phyloP scores from a whole-genome alignment of 106 monocot genomes.

The Allium fistulosum region DNA sequence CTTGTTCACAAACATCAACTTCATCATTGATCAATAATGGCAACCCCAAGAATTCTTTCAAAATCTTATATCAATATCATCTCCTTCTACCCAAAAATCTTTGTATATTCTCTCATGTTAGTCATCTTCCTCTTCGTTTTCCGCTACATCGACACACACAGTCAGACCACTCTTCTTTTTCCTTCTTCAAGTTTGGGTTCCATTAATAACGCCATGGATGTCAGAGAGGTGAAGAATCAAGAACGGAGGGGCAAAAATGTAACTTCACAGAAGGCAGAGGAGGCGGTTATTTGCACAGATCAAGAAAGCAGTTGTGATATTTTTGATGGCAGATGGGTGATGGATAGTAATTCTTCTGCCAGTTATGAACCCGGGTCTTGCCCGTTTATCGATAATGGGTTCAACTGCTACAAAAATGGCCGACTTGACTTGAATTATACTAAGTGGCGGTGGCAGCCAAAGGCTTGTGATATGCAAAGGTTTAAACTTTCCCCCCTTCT shows the following conservation, averaged over 20 bases:
- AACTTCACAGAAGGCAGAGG: background rate
- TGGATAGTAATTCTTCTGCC: constrained; percentile 9
- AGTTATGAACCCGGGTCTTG: constrained; percentile 26
- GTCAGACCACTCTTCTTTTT: background rate
- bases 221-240: background rate
- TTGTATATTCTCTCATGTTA: background rate
- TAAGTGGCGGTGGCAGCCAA: constrained; percentile 31
- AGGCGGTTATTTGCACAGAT: background rate
- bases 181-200: background rate
- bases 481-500: background rate
- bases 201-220: background rate
- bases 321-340: constrained; percentile 38
- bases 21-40: no score
- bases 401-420: constrained; percentile 39
- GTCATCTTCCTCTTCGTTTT: background rate
- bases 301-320: constrained; percentile 12
- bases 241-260: background rate
- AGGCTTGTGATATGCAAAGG: constrained; percentile 33
- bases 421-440: constrained; percentile 30
- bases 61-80: no score
- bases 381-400: constrained; percentile 37
- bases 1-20: no score
- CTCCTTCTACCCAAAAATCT: background rate
- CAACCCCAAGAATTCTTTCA: no score
- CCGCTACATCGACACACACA: background rate